These are phyloP conservation scores for Coleophoma crateriformis DNA, from an alignment of 2,329 filamentous ascomycete genomes.

Conservation along the genomic window DNA sequence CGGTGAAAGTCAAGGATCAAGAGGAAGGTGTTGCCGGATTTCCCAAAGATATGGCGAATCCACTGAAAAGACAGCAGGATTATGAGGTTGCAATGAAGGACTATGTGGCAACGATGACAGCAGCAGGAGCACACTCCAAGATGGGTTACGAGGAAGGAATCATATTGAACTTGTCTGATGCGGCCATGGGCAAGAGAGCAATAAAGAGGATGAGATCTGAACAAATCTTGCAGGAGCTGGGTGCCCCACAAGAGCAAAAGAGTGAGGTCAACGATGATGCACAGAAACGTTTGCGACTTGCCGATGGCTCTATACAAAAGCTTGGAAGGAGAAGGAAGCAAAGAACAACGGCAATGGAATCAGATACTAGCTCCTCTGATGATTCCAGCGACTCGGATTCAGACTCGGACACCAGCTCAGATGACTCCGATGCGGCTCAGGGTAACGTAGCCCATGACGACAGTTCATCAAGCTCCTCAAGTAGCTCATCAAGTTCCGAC, in stretches of 20 bases:
- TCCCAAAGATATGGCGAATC: slow-evolving; percentile 38
- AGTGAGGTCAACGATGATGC: slow-evolving; percentile 18
- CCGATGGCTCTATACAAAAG: slow-evolving; percentile 41
- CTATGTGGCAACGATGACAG: slow-evolving; percentile 22
- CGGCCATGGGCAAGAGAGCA: slow-evolving; percentile 46
- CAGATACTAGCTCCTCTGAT: slow-evolving; percentile 15
- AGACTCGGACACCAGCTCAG: slow-evolving; percentile 1
- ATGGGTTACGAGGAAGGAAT: slow-evolving; percentile 26
- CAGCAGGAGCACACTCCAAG: slow-evolving; percentile 8
- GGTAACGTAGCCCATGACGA: neutral
- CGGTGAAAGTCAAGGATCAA: slow-evolving; percentile 52
- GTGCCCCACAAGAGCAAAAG: slow-evolving; percentile 18
- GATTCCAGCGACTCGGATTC: slow-evolving; percentile 8
- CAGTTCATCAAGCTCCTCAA: slow-evolving; percentile 17
- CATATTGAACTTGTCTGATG: slow-evolving; percentile 34
- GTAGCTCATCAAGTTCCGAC: slow-evolving; percentile 17
- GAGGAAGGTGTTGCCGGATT: slow-evolving; percentile 42
- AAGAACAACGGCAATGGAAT: slow-evolving; percentile 19
- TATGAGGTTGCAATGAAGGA: slow-evolving; percentile 44
- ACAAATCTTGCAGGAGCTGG: slow-evolving; percentile 49
- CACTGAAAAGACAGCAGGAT: slow-evolving; percentile 46
- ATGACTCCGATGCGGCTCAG: neutral
- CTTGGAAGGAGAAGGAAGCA: slow-evolving; percentile 40
- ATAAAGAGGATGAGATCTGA: slow-evolving; percentile 61
- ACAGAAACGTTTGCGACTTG: slow-evolving; percentile 36